A percentile compares a stretch with the other conserved stretches of the same genome.
phyloP scores from a whole-genome alignment of 2,329 filamentous ascomycete genomes.

The Fusarium euwallaceae region DNA sequence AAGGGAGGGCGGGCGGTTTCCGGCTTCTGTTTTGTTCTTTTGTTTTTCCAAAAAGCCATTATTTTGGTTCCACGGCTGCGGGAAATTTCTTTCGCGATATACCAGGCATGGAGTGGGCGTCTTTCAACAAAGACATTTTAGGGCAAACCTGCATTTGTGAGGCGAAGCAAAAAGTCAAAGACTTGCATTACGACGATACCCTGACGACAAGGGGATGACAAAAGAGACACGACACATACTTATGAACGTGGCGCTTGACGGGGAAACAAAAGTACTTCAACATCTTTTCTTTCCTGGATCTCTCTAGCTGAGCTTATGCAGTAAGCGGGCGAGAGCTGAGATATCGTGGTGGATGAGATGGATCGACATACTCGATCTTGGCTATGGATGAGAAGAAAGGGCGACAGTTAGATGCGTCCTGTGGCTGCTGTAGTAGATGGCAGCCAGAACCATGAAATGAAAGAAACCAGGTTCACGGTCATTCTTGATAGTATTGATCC shows the following conservation, averaged over 20 bases:
- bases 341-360: slow-evolving; percentile 39
- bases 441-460: slow-evolving; percentile 48
- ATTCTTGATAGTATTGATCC: slow-evolving; percentile 5
- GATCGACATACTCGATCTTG: slow-evolving; percentile 22
- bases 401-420: slow-evolving; percentile 35
- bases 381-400: slow-evolving; percentile 25
- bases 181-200: slow-evolving; percentile 59
- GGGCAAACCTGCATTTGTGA: slow-evolving; percentile 56
- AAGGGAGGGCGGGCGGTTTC: slow-evolving; percentile 53
- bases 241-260: slow-evolving; percentile 56
- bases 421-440: slow-evolving; percentile 40
- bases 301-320: slow-evolving; percentile 58
- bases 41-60: slow-evolving; percentile 36
- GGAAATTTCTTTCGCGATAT: slow-evolving; percentile 51
- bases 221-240: slow-evolving; percentile 48
- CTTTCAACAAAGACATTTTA: slow-evolving; percentile 62
- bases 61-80: slow-evolving; percentile 44
- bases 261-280: slow-evolving; percentile 63
- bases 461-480: slow-evolving; percentile 38
- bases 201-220: slow-evolving; percentile 50
- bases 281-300: slow-evolving; percentile 61
- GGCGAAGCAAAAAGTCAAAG: slow-evolving; percentile 50
- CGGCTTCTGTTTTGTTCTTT: slow-evolving; percentile 51
- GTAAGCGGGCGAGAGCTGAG: slow-evolving; percentile 47
- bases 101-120: slow-evolving; percentile 56